phyloP scores from a whole-genome alignment of 768 basidiomycete species.

The Xerocomus spinulosus region DNA sequence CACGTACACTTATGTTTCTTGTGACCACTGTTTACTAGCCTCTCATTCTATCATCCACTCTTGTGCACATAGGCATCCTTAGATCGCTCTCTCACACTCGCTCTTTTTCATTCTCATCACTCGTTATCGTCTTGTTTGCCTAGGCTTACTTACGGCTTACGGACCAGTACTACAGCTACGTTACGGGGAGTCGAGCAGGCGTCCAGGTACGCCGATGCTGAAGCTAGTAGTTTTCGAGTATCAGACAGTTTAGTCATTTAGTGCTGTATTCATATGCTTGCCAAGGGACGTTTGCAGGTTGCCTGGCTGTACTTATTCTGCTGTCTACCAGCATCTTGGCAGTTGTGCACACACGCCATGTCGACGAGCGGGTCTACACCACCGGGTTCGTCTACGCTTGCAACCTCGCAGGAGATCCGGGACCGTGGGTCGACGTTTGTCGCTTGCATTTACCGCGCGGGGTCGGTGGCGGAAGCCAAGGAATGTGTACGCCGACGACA shows the following conservation, averaged over 20 bases:
- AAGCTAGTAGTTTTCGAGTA: not conserved
- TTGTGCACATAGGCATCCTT: slow-evolving; percentile 10
- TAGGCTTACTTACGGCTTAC: not conserved
- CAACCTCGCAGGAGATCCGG: slow-evolving; percentile 68
- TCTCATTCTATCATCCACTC: slow-evolving; percentile 9
- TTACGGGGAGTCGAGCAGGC: not conserved
- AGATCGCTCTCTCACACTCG: slow-evolving; percentile 5
- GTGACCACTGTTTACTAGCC: slow-evolving; percentile 10
- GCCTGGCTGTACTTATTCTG: too few species aligned
- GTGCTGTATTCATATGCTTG: not conserved
- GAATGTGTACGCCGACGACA: slow-evolving; percentile 29
- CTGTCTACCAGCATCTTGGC: not conserved
- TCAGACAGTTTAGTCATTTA: not conserved
- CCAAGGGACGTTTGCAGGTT: not conserved
- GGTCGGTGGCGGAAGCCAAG: slow-evolving; percentile 48
- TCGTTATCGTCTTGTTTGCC: slow-evolving; percentile 3
- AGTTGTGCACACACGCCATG: not conserved
- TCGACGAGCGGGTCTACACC: not conserved
- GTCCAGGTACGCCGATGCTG: not conserved
- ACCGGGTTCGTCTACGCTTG: too few species aligned
- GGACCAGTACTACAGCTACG: slow-evolving; percentile 2
- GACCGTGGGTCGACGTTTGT: slow-evolving; percentile 74
- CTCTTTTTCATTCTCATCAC: not conserved
- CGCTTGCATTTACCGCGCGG: slow-evolving; percentile 56
- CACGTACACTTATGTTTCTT: not conserved